phyloP scores from a whole-genome alignment of 495 filamentous ascomycete genomes.

The Entonaema liquescens region DNA sequence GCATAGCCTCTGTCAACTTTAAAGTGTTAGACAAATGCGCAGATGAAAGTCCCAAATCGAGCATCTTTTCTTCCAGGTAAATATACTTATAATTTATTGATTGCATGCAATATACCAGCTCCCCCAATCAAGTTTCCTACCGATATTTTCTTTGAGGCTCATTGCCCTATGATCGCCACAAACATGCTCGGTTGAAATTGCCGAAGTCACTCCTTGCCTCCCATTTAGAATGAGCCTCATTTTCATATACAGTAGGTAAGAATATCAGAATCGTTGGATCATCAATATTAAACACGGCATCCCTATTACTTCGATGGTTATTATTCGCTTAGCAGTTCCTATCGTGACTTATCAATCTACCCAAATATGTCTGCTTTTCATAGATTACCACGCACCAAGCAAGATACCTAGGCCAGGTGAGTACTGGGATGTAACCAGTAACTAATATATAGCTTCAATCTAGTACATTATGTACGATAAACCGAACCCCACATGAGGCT shows the following conservation, averaged over 20 bases:
- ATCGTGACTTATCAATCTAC: neutral
- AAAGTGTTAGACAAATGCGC: neutral
- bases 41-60: neutral
- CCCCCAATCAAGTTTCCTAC: neutral
- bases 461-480: conserved; percentile 3
- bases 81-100: no score
- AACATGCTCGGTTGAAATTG: neutral
- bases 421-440: no score
- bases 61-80: neutral
- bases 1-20: neutral
- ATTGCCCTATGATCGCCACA: neutral
- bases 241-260: neutral
- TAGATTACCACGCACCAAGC: neutral
- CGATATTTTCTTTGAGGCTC: neutral
- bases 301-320: neutral
- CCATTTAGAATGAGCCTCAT: conserved; percentile 3
- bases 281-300: neutral
- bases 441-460: neutral
- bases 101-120: no score
- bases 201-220: neutral
- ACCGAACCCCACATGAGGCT: conserved; percentile 37
- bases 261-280: neutral
- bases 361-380: neutral
- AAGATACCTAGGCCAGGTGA: no score
- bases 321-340: neutral